A percentile compares a stretch with the other conserved stretches of the same genome.
phyloP scores from a whole-genome alignment of 768 basidiomycete genomes.

The Melanogaster broomeanus region DNA sequence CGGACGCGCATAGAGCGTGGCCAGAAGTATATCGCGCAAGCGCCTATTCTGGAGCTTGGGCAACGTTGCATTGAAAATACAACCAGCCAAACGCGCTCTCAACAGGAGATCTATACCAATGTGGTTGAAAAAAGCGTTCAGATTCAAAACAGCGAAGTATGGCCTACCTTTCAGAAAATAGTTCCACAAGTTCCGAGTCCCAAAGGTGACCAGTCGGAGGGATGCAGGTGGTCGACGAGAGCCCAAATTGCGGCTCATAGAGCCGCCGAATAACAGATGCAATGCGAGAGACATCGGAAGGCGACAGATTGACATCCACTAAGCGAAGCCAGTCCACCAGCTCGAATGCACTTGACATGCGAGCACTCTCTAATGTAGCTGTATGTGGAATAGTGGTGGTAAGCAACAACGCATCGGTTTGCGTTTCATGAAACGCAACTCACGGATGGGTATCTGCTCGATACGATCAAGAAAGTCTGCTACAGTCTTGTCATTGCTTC shows the following conservation, averaged over 20 bases:
- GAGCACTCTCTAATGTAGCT: conserved; percentile 41
- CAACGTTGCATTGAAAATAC: conserved; percentile 38
- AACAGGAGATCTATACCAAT: conserved; percentile 8
- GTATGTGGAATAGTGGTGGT: not conserved
- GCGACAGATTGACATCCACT: conserved; percentile 33
- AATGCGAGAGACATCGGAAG: conserved; percentile 44
- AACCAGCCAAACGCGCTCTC: conserved; percentile 44
- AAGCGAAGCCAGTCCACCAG: conserved; percentile 69
- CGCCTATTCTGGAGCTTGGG: conserved; percentile 18
- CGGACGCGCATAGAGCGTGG: conserved; percentile 28
- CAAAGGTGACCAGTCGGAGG: conserved; percentile 44
- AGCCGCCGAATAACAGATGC: conserved; percentile 40
- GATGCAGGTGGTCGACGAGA: conserved; percentile 46
- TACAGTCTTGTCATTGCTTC: conserved; percentile 19
- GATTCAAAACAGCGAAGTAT: not conserved
- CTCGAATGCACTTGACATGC: conserved; percentile 48
- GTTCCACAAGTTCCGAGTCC: conserved; percentile 27
- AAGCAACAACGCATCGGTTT: not conserved
- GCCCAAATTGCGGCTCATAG: conserved; percentile 41
- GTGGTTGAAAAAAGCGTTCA: not conserved
- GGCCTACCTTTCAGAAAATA: conserved; percentile 30
- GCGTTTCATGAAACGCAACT: conserved; percentile 24
- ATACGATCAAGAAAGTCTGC: conserved; percentile 47
- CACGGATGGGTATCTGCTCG: conserved; percentile 48
- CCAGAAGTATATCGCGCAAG: conserved; percentile 37